Evolutionary conservation across 345 rosid species (phyloP).

Genomic region (Eucalyptus marginata): DNA sequence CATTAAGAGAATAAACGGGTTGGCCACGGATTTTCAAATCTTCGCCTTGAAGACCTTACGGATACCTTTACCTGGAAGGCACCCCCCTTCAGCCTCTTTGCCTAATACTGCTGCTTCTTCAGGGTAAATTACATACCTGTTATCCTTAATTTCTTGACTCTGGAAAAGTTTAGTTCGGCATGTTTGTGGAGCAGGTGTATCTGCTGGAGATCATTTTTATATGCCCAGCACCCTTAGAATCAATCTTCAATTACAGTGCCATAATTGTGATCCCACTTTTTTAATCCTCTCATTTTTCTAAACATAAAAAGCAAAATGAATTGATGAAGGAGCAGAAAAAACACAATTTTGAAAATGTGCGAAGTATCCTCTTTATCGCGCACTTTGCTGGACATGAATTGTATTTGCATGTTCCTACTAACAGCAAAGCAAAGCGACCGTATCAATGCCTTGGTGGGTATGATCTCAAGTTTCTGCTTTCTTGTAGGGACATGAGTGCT

Average conservation of each 20-base stretch:
- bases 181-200: not conserved
- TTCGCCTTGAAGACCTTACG: conserved; percentile 17
- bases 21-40: conserved; percentile 29
- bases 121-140: not conserved
- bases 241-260: not conserved
- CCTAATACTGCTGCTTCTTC: conserved; percentile 1
- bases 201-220: not conserved
- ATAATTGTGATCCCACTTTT: not conserved
- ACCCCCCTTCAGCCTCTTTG: conserved; percentile 14
- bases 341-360: not conserved
- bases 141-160: not conserved
- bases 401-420: not conserved
- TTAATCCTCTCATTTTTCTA: not conserved
- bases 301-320: not conserved
- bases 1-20: conserved; percentile 15
- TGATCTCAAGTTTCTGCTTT: not conserved
- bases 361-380: not conserved
- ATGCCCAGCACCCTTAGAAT: not conserved
- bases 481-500: not conserved
- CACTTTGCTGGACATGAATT: not conserved
- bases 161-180: not conserved
- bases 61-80: conserved; percentile 27
- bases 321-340: not conserved
- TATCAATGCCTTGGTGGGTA: not conserved
- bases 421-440: not conserved